A percentile compares a stretch with the other conserved stretches of the same genome.
Conservation (phyloP, 1,139 yeast species). For the Pichiaceae sp. region DNA sequence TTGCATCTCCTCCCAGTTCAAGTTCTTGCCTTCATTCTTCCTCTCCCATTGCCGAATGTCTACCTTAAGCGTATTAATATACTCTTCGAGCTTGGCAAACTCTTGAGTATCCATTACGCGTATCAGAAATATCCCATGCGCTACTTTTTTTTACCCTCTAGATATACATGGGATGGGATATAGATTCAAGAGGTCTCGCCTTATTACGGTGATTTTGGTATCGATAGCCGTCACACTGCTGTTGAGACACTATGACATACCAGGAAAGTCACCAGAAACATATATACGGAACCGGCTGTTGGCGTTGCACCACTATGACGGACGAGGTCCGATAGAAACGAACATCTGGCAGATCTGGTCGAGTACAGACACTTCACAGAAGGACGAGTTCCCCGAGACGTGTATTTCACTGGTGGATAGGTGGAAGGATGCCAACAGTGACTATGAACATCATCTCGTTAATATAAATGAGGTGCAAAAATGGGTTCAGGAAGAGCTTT, state of each 20-base stretch:
- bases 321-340: constrained; percentile 46
- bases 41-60: constrained; percentile 1
- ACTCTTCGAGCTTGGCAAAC: not conserved
- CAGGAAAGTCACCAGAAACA: too few relatives aligned
- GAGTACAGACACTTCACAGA: constrained; percentile 55
- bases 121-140: not conserved
- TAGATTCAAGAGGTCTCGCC: too few relatives aligned
- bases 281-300: constrained; percentile 34
- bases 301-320: constrained; percentile 62
- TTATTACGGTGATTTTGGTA: too few relatives aligned
- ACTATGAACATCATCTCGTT: constrained; percentile 53
- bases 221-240: too few relatives aligned
- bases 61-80: not conserved
- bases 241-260: too few relatives aligned
- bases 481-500: constrained; percentile 41
- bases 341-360: constrained; percentile 94
- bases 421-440: constrained; percentile 55
- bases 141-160: too few relatives aligned
- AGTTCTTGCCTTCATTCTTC: not conserved
- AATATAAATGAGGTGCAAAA: constrained; percentile 54
- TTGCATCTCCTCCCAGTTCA: constrained; percentile 1
- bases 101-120: not conserved
- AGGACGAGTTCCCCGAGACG: constrained; percentile 44
- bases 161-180: too few relatives aligned
- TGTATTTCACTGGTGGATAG: constrained; percentile 32